A percentile compares a stretch with the other conserved stretches of the same genome.
These are phyloP conservation scores for Colletotrichum orchidophilum DNA, from an alignment of 2,329 filamentous ascomycete species.

Conservation along the genomic window DNA sequence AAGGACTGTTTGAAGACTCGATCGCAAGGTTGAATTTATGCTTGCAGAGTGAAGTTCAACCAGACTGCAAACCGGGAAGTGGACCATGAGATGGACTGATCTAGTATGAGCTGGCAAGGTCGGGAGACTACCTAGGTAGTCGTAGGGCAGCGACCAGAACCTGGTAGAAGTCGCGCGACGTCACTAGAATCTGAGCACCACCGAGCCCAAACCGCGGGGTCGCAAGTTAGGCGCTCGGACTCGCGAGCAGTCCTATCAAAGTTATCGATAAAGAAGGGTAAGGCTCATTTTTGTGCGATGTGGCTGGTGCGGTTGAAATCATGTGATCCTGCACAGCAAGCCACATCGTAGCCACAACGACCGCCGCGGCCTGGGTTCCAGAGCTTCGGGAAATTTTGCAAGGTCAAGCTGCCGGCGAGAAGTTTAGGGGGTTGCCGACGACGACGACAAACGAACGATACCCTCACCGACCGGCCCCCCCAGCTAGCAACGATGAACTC, in stretches of 20 bases:
- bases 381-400: constrained; percentile 35
- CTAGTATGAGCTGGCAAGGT: constrained; percentile 16
- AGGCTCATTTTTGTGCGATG: not conserved
- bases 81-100: constrained; percentile 31
- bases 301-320: not conserved
- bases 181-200: constrained; percentile 36
- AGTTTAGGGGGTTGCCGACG: constrained; percentile 9
- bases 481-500: constrained; percentile 48
- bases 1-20: not conserved
- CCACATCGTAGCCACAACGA: constrained; percentile 21
- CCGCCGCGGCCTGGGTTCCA: constrained; percentile 19
- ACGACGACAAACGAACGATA: constrained; percentile 24
- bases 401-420: constrained; percentile 8
- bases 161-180: constrained; percentile 36
- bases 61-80: constrained; percentile 27
- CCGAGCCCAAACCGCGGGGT: constrained; percentile 29
- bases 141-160: constrained; percentile 40
- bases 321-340: not conserved
- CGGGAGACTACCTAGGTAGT: no score
- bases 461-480: not conserved
- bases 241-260: not conserved
- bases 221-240: not conserved
- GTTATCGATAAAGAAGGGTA: not conserved
- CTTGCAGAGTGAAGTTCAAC: constrained; percentile 5
- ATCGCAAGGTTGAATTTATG: constrained; percentile 24